Conservation (phyloP, 805 yeast genomes). For the Ogataea sp. region DNA sequence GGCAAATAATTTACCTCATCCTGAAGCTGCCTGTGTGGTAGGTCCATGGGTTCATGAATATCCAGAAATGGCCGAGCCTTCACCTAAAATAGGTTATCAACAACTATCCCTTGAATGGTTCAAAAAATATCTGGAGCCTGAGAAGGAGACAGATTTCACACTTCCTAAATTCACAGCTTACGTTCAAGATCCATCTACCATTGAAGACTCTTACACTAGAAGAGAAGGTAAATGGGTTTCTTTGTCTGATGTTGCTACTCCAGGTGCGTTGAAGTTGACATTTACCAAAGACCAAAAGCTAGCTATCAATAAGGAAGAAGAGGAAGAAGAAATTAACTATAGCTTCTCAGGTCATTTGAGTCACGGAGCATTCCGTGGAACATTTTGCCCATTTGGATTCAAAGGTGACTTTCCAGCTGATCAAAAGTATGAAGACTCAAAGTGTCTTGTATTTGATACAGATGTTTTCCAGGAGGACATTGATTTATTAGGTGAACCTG, state of each 20-base stretch:
- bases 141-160: constrained; percentile 13
- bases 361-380: constrained; percentile 37
- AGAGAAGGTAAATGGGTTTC: constrained; percentile 36
- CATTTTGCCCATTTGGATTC: constrained; percentile 39
- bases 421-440: constrained; percentile 33
- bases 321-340: constrained; percentile 7
- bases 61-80: constrained; percentile 39
- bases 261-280: constrained; percentile 10
- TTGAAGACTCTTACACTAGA: constrained; percentile 27
- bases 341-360: constrained; percentile 26
- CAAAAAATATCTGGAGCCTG: constrained; percentile 27
- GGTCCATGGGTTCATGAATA: constrained; percentile 45
- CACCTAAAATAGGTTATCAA: constrained; percentile 35
- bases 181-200: constrained; percentile 33
- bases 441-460: constrained; percentile 29
- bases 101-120: constrained; percentile 35
- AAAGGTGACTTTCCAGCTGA: constrained; percentile 39
- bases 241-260: constrained; percentile 8
- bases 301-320: background rate
- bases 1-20: constrained; percentile 32
- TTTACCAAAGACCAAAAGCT: constrained; percentile 8
- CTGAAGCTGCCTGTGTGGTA: constrained; percentile 28
- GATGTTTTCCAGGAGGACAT: constrained; percentile 14
- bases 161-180: constrained; percentile 32
- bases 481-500: constrained; percentile 31